Evolutionary conservation across 2,329 filamentous ascomycete genomes (phyloP), one percentile per base, ranked within the genome.

Genomic region (Elsinoe australis): DNA sequence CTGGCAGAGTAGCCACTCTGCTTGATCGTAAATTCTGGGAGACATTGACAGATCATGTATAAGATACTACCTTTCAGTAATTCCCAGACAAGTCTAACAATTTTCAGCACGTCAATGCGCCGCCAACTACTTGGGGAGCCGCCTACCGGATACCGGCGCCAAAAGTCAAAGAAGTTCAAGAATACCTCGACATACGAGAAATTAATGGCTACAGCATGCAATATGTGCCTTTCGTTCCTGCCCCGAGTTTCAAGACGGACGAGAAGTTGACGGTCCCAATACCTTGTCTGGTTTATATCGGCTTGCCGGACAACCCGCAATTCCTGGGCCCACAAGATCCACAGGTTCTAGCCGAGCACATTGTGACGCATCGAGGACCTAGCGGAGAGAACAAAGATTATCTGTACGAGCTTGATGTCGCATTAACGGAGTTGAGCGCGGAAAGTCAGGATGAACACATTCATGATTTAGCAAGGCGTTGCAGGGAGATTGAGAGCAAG

Each of bases 161-260:
- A 1, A 76, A 81, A 55, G 87, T 94, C 17, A 75, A 80, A 52
- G 83, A 90, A 68, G 90, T 95, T 3, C 83, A 86, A 56, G 76
- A 82, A 51, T 95, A 95, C 64, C 85, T 98, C 39, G 89, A 96
- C 66, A 90, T 95, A 55, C 83, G 92, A 36, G 92, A 98, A 67
- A 95, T 96, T 62, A 95, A 96, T 68, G 92, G 92, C 19, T 98
- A 98, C 68, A 86, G 82, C 47, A 94, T 95, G 56, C 89, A 95
- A 67, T 87, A 88, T 65, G 87, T 88, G 21, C 80, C 84, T 0
- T 95, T 96, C 64, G 73, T 89, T 58, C 80, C 83, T 5, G 73
- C 77, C 3, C 54, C 56, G 21, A 55, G 54, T 1, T 58, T 56
- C 62, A 10, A 49, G 74, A 79, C 58, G 66, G 62, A 47, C 73